Base-by-base conservation (phyloP, 2,329 filamentous ascomycete genomes). In the Berkeleyomyces basicola region DNA sequence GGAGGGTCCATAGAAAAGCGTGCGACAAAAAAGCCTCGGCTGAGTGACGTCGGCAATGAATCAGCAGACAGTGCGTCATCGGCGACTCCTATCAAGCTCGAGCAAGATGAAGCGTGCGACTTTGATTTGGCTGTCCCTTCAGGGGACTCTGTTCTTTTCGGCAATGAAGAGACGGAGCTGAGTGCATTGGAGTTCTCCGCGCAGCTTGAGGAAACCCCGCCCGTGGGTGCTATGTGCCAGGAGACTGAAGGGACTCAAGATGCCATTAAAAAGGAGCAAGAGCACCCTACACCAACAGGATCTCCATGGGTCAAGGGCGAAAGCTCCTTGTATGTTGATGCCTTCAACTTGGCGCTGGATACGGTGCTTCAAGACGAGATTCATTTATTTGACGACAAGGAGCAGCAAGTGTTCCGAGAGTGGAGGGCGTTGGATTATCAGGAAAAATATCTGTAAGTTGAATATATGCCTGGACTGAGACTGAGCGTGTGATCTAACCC, bases 281-380 rank as follows among this genome's bases (percentile, higher is more conserved):
- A 55, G n/a, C 33, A 39, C 39, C 4, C 51, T n/a, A 55, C 36
- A 31, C 7, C 11, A 3, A 1, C 7, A n/a, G 16, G 36, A 11
- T 33, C 6, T 3, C 58, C 65, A 65, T 96, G 89, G 89, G 74
- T 84, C 3, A 83, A 79, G 68, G 89, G 90, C 0, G 85, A 83
- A 71, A 95, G 85, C 69, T 97, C 91, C 1, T 89, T 99, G 62
- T 99, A 99, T 69, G 90, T 96, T 16, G 93, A 99, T 74, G 93
- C 93, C 0, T 99, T 99, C 77, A 96, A 96, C 69, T 77, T 97
- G 11, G 90, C 92, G 1, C 76, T 99, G 58, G 85, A 92, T 64
- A 96, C 89, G 0, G 93, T 99, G 3, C 75, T 97, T 10, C 84
- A 89, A 58, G 89, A 97, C 63, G 93, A 99, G 73, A 80, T 82